Base-by-base conservation (phyloP, 225 moss, liverwort and hornwort species). In the Sphagnum contortum region DNA sequence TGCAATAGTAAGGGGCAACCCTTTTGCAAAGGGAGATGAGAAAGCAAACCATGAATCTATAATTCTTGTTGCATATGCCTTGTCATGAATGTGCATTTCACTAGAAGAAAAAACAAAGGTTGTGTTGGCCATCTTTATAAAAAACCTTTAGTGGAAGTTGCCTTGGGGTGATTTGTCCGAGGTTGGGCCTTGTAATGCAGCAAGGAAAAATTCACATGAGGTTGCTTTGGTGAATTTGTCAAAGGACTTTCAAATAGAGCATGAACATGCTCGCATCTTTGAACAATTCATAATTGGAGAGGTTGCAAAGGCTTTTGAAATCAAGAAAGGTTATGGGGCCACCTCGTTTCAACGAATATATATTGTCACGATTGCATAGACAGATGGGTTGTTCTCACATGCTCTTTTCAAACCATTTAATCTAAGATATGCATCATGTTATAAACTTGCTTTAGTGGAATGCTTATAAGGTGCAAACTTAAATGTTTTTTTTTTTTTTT, bases 361-460 rank as follows among this genome's bases (percentile, higher is more conserved):
- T n/a, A 66, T 81, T 12, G 65, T 90, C 2, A 75, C 72, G 48
- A 69, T 90, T 48, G 64, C 80, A 48, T 75, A 77, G 0, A 48
- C 50, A 48, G 75, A 88, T 11, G 75, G 69, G 9, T 70, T 60
- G 45, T 29, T 71, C 10, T 79, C 71, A 2, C 83, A 83, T 10
- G 83, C 82, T 5, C 77, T 90, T 44, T 80, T 90, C 45, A 90
- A 88, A 10, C 87, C 88, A 5, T 85, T 77, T 48, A 61, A 77
- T 51, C 59, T 68, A 6, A 83, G 72, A 49, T 83, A 85, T 60
- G 85, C 72, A 5, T 76, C 85, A 4, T 53, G 55, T 0, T 88
- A 79, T 69, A 72, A 74, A 4, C 76, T 71, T 53, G 81, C 87
- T 49, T 90, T 79, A 2, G 66, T 69, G 5, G 85, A 90, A 48